Conservation (phyloP, 352 stramenopile species). For the Phytophthora pinifolia region DNA sequence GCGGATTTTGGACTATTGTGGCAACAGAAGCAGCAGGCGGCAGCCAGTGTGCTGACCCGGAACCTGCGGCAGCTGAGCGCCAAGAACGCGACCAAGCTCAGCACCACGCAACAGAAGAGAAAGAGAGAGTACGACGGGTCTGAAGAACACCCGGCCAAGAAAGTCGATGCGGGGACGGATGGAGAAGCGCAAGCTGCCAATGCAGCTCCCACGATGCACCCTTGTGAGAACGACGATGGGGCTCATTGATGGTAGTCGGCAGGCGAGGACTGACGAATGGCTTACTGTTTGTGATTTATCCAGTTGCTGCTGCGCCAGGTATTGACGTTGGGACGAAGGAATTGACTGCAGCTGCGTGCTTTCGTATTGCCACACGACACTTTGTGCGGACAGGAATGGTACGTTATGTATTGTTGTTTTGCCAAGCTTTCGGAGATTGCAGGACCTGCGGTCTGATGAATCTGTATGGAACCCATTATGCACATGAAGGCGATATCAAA, state of each 20-base stretch:
- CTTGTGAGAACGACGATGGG: conserved; percentile 22
- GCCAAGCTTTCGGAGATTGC: background rate
- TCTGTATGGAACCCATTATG: background rate
- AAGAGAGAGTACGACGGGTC: conserved; percentile 23
- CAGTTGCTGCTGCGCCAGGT: conserved; percentile 27
- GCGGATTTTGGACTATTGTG: background rate
- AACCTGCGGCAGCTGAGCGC: conserved; percentile 29
- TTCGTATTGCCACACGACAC: conserved; percentile 39
- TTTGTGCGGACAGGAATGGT: conserved; percentile 29
- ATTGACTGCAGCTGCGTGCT: conserved; percentile 24
- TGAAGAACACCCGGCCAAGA: conserved; percentile 21
- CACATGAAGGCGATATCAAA: conserved; percentile 25
- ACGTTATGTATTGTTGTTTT: background rate
- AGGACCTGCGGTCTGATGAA: background rate
- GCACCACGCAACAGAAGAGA: conserved; percentile 18
- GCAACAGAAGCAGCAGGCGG: conserved; percentile 33
- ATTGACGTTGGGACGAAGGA: conserved; percentile 22
- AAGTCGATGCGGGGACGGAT: conserved; percentile 1
- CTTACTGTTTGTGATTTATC: background rate
- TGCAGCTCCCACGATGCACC: conserved; percentile 23
- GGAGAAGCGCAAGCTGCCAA: background rate
- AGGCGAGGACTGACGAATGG: background rate
- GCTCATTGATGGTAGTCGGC: background rate
- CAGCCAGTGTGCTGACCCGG: conserved; percentile 23
- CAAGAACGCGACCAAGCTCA: conserved; percentile 3